Evolutionary conservation across 495 filamentous ascomycete genomes (phyloP).

Genomic region (Penicillium pulvis): DNA sequence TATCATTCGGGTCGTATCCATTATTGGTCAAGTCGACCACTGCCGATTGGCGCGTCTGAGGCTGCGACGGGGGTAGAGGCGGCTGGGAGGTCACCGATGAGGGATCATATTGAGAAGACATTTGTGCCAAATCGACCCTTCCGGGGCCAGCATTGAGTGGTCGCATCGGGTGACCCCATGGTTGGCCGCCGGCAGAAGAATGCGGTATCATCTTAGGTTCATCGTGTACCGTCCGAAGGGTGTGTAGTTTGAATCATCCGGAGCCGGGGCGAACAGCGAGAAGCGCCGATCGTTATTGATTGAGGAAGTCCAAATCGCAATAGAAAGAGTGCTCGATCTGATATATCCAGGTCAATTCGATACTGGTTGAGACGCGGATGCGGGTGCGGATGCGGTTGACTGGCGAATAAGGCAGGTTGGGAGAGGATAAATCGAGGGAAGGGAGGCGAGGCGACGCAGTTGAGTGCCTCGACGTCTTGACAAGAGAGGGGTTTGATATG

Average conservation of each 20-base stretch:
- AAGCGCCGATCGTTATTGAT: not conserved
- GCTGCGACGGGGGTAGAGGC: conserved; percentile 5
- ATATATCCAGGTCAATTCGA: not conserved
- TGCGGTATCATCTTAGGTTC: conserved; percentile 51
- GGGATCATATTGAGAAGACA: conserved; percentile 29
- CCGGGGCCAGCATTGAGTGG: conserved; percentile 39
- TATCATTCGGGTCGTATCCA: conserved; percentile 37
- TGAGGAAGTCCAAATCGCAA: not conserved
- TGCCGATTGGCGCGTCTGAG: conserved; percentile 31
- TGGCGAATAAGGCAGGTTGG: not conserved
- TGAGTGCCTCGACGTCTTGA: not conserved
- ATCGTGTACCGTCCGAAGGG: conserved; percentile 37
- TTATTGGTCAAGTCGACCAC: conserved; percentile 43
- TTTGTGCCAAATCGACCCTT: conserved; percentile 33
- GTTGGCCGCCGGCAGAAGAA: conserved; percentile 49
- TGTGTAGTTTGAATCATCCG: conserved; percentile 17
- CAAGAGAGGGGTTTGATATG: not conserved
- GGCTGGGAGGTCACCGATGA: conserved; percentile 31
- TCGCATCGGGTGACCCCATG: conserved; percentile 44
- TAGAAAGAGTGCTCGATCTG: not conserved
- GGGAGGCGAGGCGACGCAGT: not conserved
- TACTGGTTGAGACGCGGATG: not conserved
- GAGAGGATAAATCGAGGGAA: not conserved
- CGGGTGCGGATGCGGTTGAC: not conserved
- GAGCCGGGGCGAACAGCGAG: not conserved